Base-by-base conservation (phyloP, 257 asterid species). In the Echites panduratus region DNA sequence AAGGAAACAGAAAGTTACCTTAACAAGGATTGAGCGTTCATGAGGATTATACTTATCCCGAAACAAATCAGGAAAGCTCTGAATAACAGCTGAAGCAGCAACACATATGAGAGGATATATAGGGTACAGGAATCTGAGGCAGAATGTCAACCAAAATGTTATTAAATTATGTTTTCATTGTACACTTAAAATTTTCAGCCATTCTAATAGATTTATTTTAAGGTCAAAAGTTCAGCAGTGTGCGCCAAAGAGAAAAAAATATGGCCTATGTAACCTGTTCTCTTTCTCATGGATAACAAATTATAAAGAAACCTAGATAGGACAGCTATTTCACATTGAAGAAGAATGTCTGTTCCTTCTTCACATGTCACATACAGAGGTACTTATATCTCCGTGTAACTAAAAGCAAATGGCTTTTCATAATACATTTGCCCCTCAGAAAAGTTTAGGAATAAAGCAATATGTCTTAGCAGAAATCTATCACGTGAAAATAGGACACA, bases 41-140 rank as follows among this genome's bases (percentile, higher is more conserved):
- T 80, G 66, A 72, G 91, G 92, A 71, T 86, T 85, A 83, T 87
- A 82, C 82, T 87, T 88, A 69, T 87, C 96, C 80, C 87, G 79
- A 76, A 95, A 95, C 38, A 95, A 73, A 83, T 92, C 99, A 68
- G 98, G 99, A 73, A 95, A 85, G 84, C 95, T 85, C 80, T 95
- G 98, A 77, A 92, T 90, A 80, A 87, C 96, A 85, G 99, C 98
- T 64, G 98, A 84, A 79, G 99, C 99, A 83, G 99, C 98, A 73
- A 92, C 92, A 80, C 99, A 92, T 49, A 95, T 90, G 79, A 95
- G 97, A 44, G 99, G 99, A 83, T 92, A 95, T 82, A 95, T 87
- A 67, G 99, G 99, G 84, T 95, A 95, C 66, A 95, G 97, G 76
- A 95, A 95, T 83, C 99, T 92, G 91, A 77, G 24, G 70, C 70